These are phyloP conservation scores for Termitomyces sp. DNA, from an alignment of 768 basidiomycete species.

Conservation along the genomic window DNA sequence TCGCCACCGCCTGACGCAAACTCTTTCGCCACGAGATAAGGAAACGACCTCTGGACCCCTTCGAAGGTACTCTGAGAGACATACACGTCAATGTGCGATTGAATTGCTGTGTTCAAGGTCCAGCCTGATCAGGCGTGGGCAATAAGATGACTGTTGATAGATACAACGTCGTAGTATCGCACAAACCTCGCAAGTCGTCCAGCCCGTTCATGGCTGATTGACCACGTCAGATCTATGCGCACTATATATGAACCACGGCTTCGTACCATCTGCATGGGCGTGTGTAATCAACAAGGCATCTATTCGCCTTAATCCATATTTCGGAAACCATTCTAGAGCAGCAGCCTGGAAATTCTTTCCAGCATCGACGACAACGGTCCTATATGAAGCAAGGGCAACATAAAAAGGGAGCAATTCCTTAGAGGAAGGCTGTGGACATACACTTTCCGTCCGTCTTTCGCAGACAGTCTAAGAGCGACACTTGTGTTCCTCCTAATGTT, in stretches of 20 bases:
- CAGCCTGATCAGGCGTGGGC: conserved; percentile 45
- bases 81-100: conserved; percentile 74
- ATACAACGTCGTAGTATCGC: background rate
- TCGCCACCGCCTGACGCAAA: conserved; percentile 80
- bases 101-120: conserved; percentile 66
- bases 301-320: conserved; percentile 61
- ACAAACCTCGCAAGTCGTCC: conserved; percentile 80
- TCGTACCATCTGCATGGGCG: conserved; percentile 75
- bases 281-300: conserved; percentile 76
- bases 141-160: background rate
- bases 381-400: conserved; percentile 24
- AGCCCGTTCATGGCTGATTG: conserved; percentile 77
- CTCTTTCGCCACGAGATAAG: conserved; percentile 76
- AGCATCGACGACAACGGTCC: conserved; percentile 79
- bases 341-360: conserved; percentile 78
- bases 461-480: conserved; percentile 52
- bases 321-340: conserved; percentile 52
- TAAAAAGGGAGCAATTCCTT: background rate
- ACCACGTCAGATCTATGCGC: conserved; percentile 1
- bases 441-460: conserved; percentile 41
- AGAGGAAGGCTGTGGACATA: conserved; percentile 36
- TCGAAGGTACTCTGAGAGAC: conserved; percentile 59
- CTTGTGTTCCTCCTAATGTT: conserved; percentile 86
- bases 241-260: background rate
- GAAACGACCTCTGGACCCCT: conserved; percentile 70